These are phyloP conservation scores for Deuterostichococcus epilithicus DNA, from an alignment of 139 green algal genomes.

Conservation along the genomic window DNA sequence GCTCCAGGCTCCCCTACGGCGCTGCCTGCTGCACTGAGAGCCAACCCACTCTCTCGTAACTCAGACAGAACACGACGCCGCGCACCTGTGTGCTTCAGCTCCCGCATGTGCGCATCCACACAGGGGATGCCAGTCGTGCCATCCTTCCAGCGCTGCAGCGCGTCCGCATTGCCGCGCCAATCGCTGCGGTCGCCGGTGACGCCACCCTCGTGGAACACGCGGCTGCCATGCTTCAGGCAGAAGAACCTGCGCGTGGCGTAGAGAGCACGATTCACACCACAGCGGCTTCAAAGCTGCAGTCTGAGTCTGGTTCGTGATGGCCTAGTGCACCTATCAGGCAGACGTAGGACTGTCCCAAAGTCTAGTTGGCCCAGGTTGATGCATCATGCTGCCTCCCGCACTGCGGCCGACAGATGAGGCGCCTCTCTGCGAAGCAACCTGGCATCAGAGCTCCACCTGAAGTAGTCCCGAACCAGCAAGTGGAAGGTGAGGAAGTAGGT, in stretches of 20 bases:
- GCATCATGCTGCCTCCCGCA: conserved; percentile 45
- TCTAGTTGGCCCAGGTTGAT: conserved; percentile 26
- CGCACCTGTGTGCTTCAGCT: conserved; percentile 64
- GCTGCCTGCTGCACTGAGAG: too few relatives aligned
- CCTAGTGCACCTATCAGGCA: neutral
- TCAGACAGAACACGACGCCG: neutral
- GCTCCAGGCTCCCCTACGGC: too few relatives aligned
- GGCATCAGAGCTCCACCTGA: conserved; percentile 32
- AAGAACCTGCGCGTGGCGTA: conserved; percentile 61
- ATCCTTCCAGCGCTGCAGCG: conserved; percentile 41
- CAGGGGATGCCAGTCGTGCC: conserved; percentile 75
- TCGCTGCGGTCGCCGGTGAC: neutral
- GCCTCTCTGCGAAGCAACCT: neutral
- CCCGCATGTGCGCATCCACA: conserved; percentile 83
- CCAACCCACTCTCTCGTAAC: too few relatives aligned
- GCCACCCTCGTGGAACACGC: conserved; percentile 13
- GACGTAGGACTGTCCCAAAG: conserved; percentile 9
- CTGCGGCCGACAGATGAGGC: conserved; percentile 5
- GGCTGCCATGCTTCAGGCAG: conserved; percentile 44
- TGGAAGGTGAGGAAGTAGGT: neutral
- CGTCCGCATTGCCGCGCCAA: conserved; percentile 25
- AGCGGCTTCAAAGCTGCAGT: neutral
- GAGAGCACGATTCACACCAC: neutral
- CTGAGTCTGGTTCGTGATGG: neutral
- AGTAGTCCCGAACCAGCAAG: neutral